phyloP scores from a whole-genome alignment of 2,329 filamentous ascomycete genomes.

The Aspergillus phoenicis region DNA sequence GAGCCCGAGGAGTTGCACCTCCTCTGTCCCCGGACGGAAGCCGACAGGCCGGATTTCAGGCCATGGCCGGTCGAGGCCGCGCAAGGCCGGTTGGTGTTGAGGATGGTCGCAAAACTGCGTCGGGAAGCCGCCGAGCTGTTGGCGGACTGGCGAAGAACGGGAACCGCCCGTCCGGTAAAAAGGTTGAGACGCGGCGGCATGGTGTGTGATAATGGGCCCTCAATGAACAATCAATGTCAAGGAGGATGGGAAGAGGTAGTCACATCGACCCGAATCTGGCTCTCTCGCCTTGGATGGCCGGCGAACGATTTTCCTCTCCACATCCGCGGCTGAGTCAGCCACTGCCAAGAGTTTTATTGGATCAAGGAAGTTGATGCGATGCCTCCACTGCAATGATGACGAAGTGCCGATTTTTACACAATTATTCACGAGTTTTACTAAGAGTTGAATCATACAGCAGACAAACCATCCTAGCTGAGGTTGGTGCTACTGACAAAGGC shows the following conservation, averaged over 20 bases:
- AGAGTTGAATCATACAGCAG: neutral
- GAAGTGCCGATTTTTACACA: neutral
- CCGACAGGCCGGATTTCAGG: constrained; percentile 20
- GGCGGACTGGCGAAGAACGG: constrained; percentile 35
- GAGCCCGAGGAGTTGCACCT: constrained; percentile 41
- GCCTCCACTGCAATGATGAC: neutral
- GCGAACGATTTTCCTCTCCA: constrained; percentile 31
- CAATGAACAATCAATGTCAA: neutral
- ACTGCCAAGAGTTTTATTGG: constrained; percentile 15
- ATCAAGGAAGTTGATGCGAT: neutral
- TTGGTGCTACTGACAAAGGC: neutral
- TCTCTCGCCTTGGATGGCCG: constrained; percentile 8
- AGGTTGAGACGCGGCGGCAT: constrained; percentile 62
- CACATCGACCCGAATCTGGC: constrained; percentile 1
- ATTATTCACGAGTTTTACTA: neutral
- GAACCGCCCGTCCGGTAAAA: constrained; percentile 40
- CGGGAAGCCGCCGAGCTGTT: constrained; percentile 17
- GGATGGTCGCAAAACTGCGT: constrained; percentile 27
- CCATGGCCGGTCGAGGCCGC: constrained; percentile 22
- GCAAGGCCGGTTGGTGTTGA: constrained; percentile 21
- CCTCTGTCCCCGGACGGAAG: constrained; percentile 25
- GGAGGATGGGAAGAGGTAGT: constrained; percentile 1
- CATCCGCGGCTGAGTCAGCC: constrained; percentile 24
- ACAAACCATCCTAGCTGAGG: neutral
- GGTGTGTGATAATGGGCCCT: neutral